Conservation (phyloP, 108 stramenopile genomes). For the Conticribra weissflogii region DNA sequence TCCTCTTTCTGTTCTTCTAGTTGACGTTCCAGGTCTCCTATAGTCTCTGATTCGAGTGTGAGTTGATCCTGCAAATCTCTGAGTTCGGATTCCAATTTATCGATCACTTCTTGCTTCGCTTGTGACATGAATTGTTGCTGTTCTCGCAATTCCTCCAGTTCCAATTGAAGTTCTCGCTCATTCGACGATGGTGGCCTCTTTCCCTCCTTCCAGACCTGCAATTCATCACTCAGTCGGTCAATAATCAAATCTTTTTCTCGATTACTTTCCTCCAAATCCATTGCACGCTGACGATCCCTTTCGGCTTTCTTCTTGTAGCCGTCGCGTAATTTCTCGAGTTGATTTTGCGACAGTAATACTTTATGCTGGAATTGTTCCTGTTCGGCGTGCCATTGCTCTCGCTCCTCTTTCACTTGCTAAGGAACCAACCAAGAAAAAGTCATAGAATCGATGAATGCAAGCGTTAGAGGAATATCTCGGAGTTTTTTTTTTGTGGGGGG, state of each 20-base stretch:
- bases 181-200: neutral
- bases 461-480: too few relatives aligned
- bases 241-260: constrained; percentile 25
- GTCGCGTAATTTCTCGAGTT: constrained; percentile 30
- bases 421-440: too few relatives aligned
- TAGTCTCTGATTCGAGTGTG: too few relatives aligned
- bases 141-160: constrained; percentile 9
- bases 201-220: constrained; percentile 6
- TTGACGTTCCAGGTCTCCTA: neutral
- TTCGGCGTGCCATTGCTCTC: constrained; percentile 34
- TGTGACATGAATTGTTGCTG: constrained; percentile 10
- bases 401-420: constrained; percentile 26
- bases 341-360: constrained; percentile 23
- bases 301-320: constrained; percentile 37
- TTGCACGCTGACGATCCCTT: constrained; percentile 22
- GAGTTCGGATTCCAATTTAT: neutral
- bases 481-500: too few relatives aligned
- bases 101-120: neutral
- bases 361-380: constrained; percentile 34
- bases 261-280: constrained; percentile 20
- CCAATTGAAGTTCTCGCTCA: too few relatives aligned
- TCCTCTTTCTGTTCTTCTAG: neutral
- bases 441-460: too few relatives aligned
- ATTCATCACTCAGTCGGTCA: constrained; percentile 25
- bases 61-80: neutral